Percentiles rank a stretch among this genome's conserved stretches.
phyloP scores from a whole-genome alignment of 1,284 basidiomycete species.

The Jaminaea rosea region DNA sequence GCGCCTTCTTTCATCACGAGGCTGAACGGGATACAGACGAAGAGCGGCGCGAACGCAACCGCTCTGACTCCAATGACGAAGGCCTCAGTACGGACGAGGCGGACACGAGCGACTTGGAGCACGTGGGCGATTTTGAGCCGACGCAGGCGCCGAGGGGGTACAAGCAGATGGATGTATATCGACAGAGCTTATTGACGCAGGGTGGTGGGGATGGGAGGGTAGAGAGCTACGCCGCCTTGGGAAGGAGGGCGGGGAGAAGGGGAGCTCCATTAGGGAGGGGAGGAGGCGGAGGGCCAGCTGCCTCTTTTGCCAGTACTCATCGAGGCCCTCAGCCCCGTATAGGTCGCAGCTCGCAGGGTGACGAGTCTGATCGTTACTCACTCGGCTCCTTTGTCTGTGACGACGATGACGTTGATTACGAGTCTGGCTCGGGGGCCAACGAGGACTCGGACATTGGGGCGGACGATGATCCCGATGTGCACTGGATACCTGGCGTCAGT shows the following conservation, averaged over 20 bases:
- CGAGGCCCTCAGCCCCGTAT: too few species aligned
- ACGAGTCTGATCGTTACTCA: neutral
- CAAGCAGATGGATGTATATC: slow-evolving; percentile 37
- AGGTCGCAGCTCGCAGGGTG: neutral
- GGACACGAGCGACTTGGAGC: slow-evolving; percentile 57
- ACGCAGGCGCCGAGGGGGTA: slow-evolving; percentile 67
- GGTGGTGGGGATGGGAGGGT: neutral
- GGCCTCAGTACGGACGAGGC: slow-evolving; percentile 52
- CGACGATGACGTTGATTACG: slow-evolving; percentile 6
- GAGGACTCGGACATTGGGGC: too few species aligned
- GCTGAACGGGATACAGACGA: slow-evolving; percentile 70
- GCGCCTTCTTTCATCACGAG: slow-evolving; percentile 59
- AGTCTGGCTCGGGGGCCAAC: too few species aligned
- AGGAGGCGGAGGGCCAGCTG: too few species aligned
- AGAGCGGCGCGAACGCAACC: slow-evolving; percentile 50
- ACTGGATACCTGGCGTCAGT: too few species aligned
- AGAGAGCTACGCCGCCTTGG: too few species aligned
- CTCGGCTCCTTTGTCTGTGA: slow-evolving; percentile 8
- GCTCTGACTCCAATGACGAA: slow-evolving; percentile 52
- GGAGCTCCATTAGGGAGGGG: too few species aligned
- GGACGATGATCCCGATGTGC: too few species aligned
- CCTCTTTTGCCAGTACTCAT: too few species aligned
- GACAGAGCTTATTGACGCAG: slow-evolving; percentile 28
- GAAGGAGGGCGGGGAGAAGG: slow-evolving; percentile 1
- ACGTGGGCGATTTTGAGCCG: slow-evolving; percentile 54